Evolutionary conservation across 2,329 filamentous ascomycete genomes (phyloP), one percentile per base, ranked within the genome.

Genomic region (Colletotrichum truncatum): DNA sequence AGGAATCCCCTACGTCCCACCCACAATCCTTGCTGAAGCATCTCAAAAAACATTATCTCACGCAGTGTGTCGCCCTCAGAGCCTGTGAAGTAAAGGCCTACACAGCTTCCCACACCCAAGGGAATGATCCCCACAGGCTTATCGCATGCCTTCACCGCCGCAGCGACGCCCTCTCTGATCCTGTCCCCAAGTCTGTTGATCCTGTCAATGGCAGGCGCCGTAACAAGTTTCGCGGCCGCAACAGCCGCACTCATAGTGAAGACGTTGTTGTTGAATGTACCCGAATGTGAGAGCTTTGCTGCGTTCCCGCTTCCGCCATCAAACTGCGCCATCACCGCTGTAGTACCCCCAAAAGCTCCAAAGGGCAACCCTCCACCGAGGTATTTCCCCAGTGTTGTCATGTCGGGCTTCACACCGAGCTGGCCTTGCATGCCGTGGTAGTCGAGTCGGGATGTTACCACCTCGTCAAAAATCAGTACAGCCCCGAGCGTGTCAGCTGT

Each of bases 391-490:
- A 91, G 74, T 0, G 87, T 89, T 45, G 84, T 87, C 46, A 91
- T 71, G 70, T 91, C 89, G 0, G 89, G 88, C 3, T 76, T 77
- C 4, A 89, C 71, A 2, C 75, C 78, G 25, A 79, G 64, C 21
- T 75, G 65, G 2, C 73, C 70, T 5, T 82, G 79, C 3, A 87
- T 73, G 0, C 89, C 88, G 6, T 80, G 75, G 2, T 77, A 77
- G 14, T 80, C 75, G 21, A 91, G 75, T 3, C 90, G 82, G 4
- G 86, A 89, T 0, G 89, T 91, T 84, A 91, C 89, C 3, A 93
- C 90, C 74, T 93, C 90, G 71, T 93, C 90, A 14, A 91, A 77
- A 32, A 93, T 87, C 68, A 93, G 83, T 1, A 92, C 62, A 0
- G 85, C 85, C 2, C 84, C 84, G 4, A 34, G 14, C 26, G 16